A percentile compares a stretch with the other conserved stretches of the same genome.
These are phyloP conservation scores for Nemania sp. DNA, from an alignment of 2,329 filamentous ascomycete genomes.

Conservation along the genomic window DNA sequence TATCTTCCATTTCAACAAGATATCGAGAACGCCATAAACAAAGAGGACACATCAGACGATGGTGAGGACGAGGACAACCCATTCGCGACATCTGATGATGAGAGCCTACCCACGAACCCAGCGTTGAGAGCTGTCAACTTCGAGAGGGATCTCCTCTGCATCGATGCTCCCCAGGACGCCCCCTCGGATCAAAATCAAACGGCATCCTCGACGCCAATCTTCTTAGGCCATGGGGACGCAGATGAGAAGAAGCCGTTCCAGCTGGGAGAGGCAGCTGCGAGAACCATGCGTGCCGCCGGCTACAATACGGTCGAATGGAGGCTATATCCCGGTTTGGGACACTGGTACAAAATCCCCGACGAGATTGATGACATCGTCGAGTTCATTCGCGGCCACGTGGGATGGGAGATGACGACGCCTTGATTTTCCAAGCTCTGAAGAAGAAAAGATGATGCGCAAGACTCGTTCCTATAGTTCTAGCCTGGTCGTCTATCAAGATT, in stretches of 20 bases:
- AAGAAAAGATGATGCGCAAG: neutral
- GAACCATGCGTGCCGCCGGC: conserved; percentile 40
- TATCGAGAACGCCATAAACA: conserved; percentile 37
- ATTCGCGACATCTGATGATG: conserved; percentile 20
- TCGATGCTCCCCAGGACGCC: conserved; percentile 18
- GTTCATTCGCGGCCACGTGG: conserved; percentile 36
- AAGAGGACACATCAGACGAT: conserved; percentile 17
- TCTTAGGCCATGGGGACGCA: conserved; percentile 48
- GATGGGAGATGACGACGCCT: neutral
- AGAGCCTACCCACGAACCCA: conserved; percentile 14
- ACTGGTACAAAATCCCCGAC: conserved; percentile 55
- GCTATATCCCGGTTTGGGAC: conserved; percentile 46
- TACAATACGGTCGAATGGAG: conserved; percentile 45
- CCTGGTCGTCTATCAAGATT: neutral
- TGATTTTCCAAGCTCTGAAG: neutral
- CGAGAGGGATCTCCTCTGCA: conserved; percentile 41
- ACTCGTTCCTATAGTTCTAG: too few relatives aligned
- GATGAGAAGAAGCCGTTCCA: conserved; percentile 45
- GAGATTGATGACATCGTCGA: conserved; percentile 52
- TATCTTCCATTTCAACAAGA: conserved; percentile 49
- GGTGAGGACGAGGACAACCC: conserved; percentile 19
- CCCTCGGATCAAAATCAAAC: conserved; percentile 6
- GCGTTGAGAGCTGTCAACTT: conserved; percentile 37
- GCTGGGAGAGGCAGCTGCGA: conserved; percentile 41
- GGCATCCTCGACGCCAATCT: conserved; percentile 43